A percentile compares a stretch with the other conserved stretches of the same genome.
phyloP scores from a whole-genome alignment of 805 yeast genomes.

The Cyberlindnera galapagoensis region DNA sequence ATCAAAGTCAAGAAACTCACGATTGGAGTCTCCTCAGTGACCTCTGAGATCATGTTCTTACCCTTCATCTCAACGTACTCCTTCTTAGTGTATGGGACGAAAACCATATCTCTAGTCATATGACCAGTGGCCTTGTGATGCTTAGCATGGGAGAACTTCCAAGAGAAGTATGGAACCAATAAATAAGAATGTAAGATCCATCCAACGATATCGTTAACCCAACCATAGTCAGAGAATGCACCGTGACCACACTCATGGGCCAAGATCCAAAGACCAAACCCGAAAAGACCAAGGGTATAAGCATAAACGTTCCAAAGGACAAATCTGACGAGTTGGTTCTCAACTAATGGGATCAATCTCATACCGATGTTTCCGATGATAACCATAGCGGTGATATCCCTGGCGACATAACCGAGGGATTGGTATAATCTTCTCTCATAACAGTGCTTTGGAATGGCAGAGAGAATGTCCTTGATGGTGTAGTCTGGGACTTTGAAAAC shows the following conservation, averaged over 20 bases:
- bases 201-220: slow-evolving; percentile 49
- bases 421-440: slow-evolving; percentile 45
- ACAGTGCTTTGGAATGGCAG: slow-evolving; percentile 56
- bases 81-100: slow-evolving; percentile 48
- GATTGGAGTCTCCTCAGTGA: slow-evolving; percentile 52
- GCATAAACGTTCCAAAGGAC: slow-evolving; percentile 36
- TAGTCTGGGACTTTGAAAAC: slow-evolving; percentile 56
- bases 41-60: slow-evolving; percentile 34
- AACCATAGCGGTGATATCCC: slow-evolving; percentile 44
- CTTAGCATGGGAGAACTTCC: slow-evolving; percentile 55
- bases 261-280: slow-evolving; percentile 55
- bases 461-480: slow-evolving; percentile 49
- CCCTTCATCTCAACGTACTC: slow-evolving; percentile 31
- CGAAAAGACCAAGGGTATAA: slow-evolving; percentile 39
- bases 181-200: slow-evolving; percentile 55
- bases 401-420: slow-evolving; percentile 44
- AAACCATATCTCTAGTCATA: slow-evolving; percentile 53
- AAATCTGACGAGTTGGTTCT: slow-evolving; percentile 29
- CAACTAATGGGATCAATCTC: slow-evolving; percentile 36
- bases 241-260: slow-evolving; percentile 64
- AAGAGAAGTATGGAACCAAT: slow-evolving; percentile 54
- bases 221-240: slow-evolving; percentile 49
- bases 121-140: slow-evolving; percentile 64
- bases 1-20: slow-evolving; percentile 35
- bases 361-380: slow-evolving; percentile 37